Percentiles rank a stretch among this genome's conserved stretches.
phyloP scores from a whole-genome alignment of 148 eudicot species.

The Rhododendron williamsianum region DNA sequence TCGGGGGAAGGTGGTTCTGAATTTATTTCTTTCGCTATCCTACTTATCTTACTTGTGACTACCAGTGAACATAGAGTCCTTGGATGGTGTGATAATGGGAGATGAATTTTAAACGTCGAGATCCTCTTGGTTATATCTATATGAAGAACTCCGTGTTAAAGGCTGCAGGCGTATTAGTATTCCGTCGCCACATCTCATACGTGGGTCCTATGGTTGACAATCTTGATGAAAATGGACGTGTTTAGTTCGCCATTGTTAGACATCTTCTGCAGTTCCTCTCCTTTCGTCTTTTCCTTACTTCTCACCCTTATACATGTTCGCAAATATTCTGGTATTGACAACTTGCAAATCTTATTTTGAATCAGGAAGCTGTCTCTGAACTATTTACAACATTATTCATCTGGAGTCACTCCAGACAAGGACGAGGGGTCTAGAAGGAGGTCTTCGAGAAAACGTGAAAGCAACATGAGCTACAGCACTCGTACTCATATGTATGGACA shows the following conservation, averaged over 20 bases:
- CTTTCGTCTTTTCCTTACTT: neutral
- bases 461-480: slow-evolving; percentile 34
- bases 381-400: slow-evolving; percentile 50
- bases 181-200: neutral
- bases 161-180: neutral
- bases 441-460: slow-evolving; percentile 55
- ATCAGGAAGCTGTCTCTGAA: slow-evolving; percentile 77
- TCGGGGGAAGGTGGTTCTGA: neutral
- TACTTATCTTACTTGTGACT: neutral
- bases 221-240: neutral
- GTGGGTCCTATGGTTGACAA: neutral
- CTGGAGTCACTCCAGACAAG: slow-evolving; percentile 43
- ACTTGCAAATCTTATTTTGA: slow-evolving; percentile 18
- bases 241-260: neutral
- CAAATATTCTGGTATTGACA: neutral
- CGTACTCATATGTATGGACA: slow-evolving; percentile 27
- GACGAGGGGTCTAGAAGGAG: slow-evolving; percentile 64
- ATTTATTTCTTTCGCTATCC: neutral
- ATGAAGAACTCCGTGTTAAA: neutral
- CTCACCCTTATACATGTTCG: neutral
- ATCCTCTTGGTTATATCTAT: neutral
- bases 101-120: neutral
- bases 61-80: neutral
- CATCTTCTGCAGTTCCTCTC: neutral
- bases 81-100: neutral